phyloP scores from a whole-genome alignment of 1,139 yeast genomes.

The Taphrina deformans region DNA sequence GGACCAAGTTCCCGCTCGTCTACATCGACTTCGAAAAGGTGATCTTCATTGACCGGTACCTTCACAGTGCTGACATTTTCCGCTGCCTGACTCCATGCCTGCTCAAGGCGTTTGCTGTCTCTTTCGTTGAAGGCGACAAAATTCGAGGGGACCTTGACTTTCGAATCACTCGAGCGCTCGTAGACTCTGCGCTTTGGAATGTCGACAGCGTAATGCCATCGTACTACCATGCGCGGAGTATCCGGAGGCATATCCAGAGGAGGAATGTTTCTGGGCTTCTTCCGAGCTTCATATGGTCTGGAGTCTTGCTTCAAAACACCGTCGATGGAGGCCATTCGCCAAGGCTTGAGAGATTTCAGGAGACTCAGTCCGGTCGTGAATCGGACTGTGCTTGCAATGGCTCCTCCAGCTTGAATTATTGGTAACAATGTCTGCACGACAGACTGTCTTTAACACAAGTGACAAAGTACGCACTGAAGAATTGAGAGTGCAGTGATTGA shows the following conservation, averaged over 20 bases:
- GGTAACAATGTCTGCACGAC: neutral
- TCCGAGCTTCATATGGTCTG: conserved; percentile 10
- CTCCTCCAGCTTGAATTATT: conserved; percentile 22
- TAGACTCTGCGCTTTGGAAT: conserved; percentile 30
- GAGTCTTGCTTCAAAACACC: conserved; percentile 16
- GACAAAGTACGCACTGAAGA: neutral
- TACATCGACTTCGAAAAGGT: conserved; percentile 70
- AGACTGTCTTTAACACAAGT: neutral
- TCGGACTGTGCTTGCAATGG: conserved; percentile 15
- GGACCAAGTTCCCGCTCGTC: conserved; percentile 59
- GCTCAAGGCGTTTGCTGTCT: conserved; percentile 25
- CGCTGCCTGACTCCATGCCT: conserved; percentile 9
- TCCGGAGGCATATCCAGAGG: conserved; percentile 13
- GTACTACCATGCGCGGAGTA: conserved; percentile 20
- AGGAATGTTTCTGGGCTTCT: conserved; percentile 10
- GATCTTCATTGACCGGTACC: conserved; percentile 77
- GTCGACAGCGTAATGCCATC: conserved; percentile 36
- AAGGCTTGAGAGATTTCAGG: neutral
- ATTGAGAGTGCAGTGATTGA: no score
- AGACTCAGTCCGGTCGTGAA: conserved; percentile 17
- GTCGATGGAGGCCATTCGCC: conserved; percentile 6
- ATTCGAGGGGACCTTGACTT: conserved; percentile 23
- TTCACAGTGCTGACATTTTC: neutral
- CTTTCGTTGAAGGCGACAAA: conserved; percentile 5
- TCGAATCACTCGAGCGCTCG: conserved; percentile 35